Percentiles rank a stretch among this genome's conserved stretches.
These are phyloP conservation scores for Boletus rufocinnamomeus DNA, from an alignment of 768 basidiomycete genomes.

Conservation along the genomic window DNA sequence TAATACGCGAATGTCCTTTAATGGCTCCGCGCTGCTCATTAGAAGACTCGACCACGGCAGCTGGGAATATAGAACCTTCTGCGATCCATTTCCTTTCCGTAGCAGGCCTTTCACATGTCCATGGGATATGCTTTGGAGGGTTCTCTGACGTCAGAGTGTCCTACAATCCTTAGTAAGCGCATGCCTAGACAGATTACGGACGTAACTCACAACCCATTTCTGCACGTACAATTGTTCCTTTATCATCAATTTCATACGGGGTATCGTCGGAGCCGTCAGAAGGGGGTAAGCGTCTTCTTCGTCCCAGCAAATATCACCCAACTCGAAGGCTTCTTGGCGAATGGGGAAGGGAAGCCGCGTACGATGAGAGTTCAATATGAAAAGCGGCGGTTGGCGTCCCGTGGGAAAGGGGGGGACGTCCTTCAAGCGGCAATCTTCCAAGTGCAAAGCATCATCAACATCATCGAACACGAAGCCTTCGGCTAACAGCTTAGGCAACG, in stretches of 20 bases:
- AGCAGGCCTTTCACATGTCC: constrained; percentile 27
- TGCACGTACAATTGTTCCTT: constrained; percentile 37
- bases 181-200: neutral
- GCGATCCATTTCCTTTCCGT: constrained; percentile 30
- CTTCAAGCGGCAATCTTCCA: constrained; percentile 20
- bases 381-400: constrained; percentile 29
- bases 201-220: constrained; percentile 37
- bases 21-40: constrained; percentile 2
- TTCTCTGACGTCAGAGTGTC: constrained; percentile 18
- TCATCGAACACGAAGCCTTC: constrained; percentile 22
- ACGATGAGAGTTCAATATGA: constrained; percentile 27
- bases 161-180: constrained; percentile 19
- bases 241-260: constrained; percentile 39
- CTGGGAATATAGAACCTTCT: constrained; percentile 34
- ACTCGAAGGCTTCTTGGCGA: constrained; percentile 22
- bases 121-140: constrained; percentile 34
- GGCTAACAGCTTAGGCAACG: constrained; percentile 24
- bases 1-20: constrained; percentile 1
- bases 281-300: constrained; percentile 19
- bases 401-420: constrained; percentile 36
- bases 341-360: constrained; percentile 27
- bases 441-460: constrained; percentile 8
- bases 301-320: constrained; percentile 20
- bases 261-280: constrained; percentile 36
- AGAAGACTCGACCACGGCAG: constrained; percentile 12